These are phyloP conservation scores for Suillus luteus DNA, from an alignment of 768 basidiomycete genomes.

Conservation along the genomic window DNA sequence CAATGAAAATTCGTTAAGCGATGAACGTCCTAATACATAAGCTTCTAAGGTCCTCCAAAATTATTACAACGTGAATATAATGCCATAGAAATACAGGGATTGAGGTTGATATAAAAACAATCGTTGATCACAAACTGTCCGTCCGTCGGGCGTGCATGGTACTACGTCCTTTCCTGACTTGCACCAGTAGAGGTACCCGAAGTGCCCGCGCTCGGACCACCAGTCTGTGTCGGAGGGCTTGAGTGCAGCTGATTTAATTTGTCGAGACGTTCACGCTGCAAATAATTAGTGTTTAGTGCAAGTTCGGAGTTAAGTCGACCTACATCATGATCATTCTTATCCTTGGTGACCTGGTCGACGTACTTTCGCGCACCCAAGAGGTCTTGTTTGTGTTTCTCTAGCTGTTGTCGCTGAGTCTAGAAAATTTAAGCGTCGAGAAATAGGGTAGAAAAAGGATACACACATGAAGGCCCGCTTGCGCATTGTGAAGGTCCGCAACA, in stretches of 20 bases:
- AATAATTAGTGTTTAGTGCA: neutral
- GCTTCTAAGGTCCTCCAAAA: neutral
- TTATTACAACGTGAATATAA: neutral
- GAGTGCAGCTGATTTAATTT: conserved; percentile 19
- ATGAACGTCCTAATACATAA: no score
- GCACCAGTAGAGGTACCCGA: conserved; percentile 5
- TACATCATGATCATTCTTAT: conserved; percentile 27
- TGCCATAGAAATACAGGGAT: neutral
- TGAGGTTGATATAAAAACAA: neutral
- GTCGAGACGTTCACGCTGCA: conserved; percentile 24
- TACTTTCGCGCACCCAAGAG: conserved; percentile 19
- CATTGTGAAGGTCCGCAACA: conserved; percentile 41
- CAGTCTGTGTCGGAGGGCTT: neutral
- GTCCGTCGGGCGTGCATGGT: neutral
- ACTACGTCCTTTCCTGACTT: neutral
- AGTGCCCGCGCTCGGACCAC: neutral
- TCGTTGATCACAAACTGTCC: neutral
- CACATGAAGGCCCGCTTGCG: conserved; percentile 49
- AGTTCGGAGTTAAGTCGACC: conserved; percentile 4
- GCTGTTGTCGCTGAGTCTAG: conserved; percentile 31
- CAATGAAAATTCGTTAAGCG: no score
- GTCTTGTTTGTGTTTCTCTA: conserved; percentile 20
- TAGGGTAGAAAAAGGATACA: conserved; percentile 10
- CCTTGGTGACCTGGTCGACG: conserved; percentile 23
- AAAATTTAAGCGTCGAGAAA: neutral